Evolutionary conservation across 2,329 filamentous ascomycete species (phyloP), one percentile per base, ranked within the genome.

Genomic region (Diaporthe vaccinii): DNA sequence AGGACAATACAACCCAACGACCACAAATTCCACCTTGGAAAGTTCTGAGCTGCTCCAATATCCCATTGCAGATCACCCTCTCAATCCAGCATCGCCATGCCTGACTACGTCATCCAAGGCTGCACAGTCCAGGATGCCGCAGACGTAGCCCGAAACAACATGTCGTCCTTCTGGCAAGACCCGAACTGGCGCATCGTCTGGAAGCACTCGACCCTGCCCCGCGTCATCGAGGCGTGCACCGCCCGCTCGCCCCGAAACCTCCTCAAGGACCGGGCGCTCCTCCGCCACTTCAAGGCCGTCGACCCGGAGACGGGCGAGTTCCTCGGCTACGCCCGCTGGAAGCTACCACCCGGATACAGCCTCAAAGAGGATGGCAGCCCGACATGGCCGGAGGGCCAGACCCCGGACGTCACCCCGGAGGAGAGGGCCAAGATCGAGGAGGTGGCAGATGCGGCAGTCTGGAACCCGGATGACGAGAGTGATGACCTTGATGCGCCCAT

Each of bases 211-310:
- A 76, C 74, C 3, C 59, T 73, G 10, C 59, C 74, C 12, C 36
- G 28, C 0, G 68, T 76, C 46, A 46, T 76, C 31, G 53, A 75
- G 41, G 46, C 57, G 53, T 73, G 59, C 55, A 17, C n/a, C 20
- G 61, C 39, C 39, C 59, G 73, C 17, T 59, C 57, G 15, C 75
- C 76, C 28, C 76, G 74, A 15, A 79, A 76, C 65, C 76, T 80
- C 12, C 74, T 79, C n/a, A 65, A 68, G 31, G 71, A 79, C 49
- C 76, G 78, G 1, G 74, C 51, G 2, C 62, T 57, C 10, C 46
- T 72, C 25, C 78, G 79, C 20, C 79, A 80, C 72, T 75, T 77
- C 57, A 79, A 77, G 51, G 79, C 78, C 31, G 76, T 80, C 39
- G 78, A 80, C 53, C 55, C 73, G 4, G 58, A 53, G 58, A 80